These are phyloP conservation scores for Parafenestella ontariensis DNA, from an alignment of 2,329 filamentous ascomycete genomes.

Conservation along the genomic window DNA sequence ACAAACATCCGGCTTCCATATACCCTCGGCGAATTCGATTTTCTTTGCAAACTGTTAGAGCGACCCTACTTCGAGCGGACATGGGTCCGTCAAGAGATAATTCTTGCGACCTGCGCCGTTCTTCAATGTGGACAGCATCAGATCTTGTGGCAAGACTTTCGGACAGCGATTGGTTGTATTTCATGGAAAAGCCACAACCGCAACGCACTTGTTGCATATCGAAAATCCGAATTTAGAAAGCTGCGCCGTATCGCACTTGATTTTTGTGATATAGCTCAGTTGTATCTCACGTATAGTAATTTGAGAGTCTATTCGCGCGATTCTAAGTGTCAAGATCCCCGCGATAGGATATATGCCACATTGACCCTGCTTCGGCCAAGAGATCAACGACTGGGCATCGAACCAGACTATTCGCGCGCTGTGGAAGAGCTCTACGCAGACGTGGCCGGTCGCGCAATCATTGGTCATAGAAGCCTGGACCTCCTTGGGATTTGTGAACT, in stretches of 20 bases:
- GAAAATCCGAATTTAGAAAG: too few relatives aligned
- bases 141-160: neutral
- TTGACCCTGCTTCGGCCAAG: neutral
- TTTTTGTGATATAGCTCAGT: neutral
- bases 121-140: conserved; percentile 1
- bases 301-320: neutral
- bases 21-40: neutral
- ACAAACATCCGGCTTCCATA: neutral
- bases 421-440: conserved; percentile 2
- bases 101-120: neutral
- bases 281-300: neutral
- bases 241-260: neutral
- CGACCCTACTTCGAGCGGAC: conserved; percentile 6
- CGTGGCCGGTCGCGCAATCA: neutral
- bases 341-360: conserved; percentile 3
- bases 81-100: conserved; percentile 11
- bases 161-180: neutral
- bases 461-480: neutral
- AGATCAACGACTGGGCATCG: neutral
- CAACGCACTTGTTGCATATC: too few relatives aligned
- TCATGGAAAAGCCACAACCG: neutral
- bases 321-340: conserved; percentile 5
- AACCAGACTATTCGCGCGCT: conserved; percentile 1
- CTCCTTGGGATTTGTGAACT: conserved; percentile 7
- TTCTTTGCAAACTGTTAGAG: neutral